phyloP scores from a whole-genome alignment of 306 rosid species.

The Mucuna pruriens region DNA sequence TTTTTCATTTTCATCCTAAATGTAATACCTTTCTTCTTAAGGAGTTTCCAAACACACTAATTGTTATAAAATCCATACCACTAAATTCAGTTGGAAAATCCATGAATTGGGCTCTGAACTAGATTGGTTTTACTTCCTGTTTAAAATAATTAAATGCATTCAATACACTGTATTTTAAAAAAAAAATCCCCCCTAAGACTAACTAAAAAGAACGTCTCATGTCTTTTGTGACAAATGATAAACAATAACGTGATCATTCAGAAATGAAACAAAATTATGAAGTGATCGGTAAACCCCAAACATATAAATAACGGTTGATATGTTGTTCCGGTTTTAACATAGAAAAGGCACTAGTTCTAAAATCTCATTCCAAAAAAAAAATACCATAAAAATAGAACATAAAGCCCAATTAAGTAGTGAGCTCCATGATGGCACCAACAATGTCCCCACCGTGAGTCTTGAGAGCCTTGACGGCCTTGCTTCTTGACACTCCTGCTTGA shows the following conservation, averaged over 20 bases:
- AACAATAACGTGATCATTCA: conserved; percentile 1
- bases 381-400: conserved; percentile 29
- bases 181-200: not conserved
- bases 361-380: conserved; percentile 26
- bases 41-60: too few relatives aligned
- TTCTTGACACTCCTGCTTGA: conserved; percentile 84
- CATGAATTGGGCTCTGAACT: too few relatives aligned
- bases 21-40: too few relatives aligned
- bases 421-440: conserved; percentile 94
- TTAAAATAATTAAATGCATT: too few relatives aligned
- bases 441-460: conserved; percentile 81
- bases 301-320: conserved; percentile 36
- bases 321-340: not conserved
- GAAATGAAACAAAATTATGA: conserved; percentile 22
- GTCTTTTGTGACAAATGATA: not conserved
- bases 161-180: too few relatives aligned
- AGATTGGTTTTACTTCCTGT: too few relatives aligned
- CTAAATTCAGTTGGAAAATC: too few relatives aligned
- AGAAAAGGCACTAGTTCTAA: not conserved
- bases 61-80: too few relatives aligned
- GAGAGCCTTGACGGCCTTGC: conserved; percentile 94
- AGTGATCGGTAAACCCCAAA: conserved; percentile 37
- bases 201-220: not conserved
- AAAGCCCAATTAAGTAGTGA: conserved; percentile 58
- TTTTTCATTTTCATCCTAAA: too few relatives aligned